A percentile compares a stretch with the other conserved stretches of the same genome.
These are phyloP conservation scores for Mucor saturninus DNA, from an alignment of 371 early-diverging fungal genomes.

Conservation along the genomic window DNA sequence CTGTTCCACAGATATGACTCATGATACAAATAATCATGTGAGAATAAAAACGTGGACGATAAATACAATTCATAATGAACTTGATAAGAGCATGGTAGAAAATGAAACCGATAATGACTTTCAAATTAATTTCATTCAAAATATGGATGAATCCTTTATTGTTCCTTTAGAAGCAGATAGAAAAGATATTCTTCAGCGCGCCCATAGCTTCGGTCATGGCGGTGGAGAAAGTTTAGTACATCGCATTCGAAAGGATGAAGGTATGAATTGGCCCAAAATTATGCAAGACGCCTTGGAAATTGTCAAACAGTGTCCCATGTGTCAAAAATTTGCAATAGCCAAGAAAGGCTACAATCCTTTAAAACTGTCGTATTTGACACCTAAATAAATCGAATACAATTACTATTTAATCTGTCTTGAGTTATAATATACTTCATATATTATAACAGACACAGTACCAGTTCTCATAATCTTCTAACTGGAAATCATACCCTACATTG, in stretches of 20 bases:
- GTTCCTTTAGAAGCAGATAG: slow-evolving; percentile 12
- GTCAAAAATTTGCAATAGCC: slow-evolving; percentile 17
- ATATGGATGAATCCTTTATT: slow-evolving; percentile 4
- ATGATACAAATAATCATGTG: background rate
- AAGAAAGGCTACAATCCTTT: slow-evolving; percentile 16
- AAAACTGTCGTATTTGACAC: slow-evolving; percentile 5
- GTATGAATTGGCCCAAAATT: slow-evolving; percentile 20
- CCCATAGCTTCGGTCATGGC: slow-evolving; percentile 24
- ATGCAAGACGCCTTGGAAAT: slow-evolving; percentile 8
- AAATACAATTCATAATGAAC: slow-evolving; percentile 1
- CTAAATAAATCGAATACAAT: too few species aligned
- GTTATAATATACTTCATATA: too few species aligned
- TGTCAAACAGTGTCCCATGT: slow-evolving; percentile 13
- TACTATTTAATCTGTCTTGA: too few species aligned
- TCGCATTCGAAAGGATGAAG: slow-evolving; percentile 3
- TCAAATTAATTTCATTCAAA: background rate
- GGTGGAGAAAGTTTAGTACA: slow-evolving; percentile 21
- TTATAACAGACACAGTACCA: too few species aligned
- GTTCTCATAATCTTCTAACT: too few species aligned
- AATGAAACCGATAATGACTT: background rate
- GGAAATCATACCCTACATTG: too few species aligned
- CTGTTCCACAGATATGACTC: background rate
- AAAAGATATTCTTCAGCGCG: slow-evolving; percentile 8
- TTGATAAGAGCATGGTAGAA: background rate
- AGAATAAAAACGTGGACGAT: background rate